Evolutionary conservation across 177 flowering plant genomes (phyloP).

Genomic region (Vitis hybrid): DNA sequence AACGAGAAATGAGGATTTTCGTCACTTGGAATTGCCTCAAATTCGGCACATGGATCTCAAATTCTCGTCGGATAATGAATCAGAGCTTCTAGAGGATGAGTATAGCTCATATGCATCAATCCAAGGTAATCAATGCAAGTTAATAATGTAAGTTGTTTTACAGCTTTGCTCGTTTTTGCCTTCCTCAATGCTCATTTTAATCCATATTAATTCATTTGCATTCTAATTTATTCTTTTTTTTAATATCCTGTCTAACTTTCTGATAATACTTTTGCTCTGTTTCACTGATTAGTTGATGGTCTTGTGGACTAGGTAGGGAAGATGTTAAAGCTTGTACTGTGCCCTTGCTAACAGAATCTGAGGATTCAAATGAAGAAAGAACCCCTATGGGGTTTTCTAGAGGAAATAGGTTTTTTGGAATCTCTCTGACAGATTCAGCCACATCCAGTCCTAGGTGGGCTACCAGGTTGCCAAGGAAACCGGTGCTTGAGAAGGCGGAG

Average conservation of each 20-base stretch:
- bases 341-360: conserved; percentile 50
- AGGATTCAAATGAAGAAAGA: conserved; percentile 46
- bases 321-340: conserved; percentile 37
- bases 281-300: background rate
- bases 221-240: background rate
- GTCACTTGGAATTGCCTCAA: conserved; percentile 35
- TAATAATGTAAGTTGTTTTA: background rate
- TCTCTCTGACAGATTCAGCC: conserved; percentile 52
- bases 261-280: background rate
- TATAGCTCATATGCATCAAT: conserved; percentile 11
- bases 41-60: conserved; percentile 46
- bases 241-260: background rate
- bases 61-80: conserved; percentile 44
- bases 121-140: conserved; percentile 29
- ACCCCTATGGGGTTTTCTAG: conserved; percentile 34
- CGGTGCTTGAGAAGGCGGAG: conserved; percentile 41
- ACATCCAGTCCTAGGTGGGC: conserved; percentile 47
- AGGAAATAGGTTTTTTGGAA: conserved; percentile 52
- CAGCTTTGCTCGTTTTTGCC: too few species aligned
- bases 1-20: conserved; percentile 31
- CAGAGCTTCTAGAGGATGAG: conserved; percentile 44
- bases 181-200: background rate
- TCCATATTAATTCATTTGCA: background rate
- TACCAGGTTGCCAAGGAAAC: conserved; percentile 29
- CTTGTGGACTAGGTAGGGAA: conserved; percentile 35